These are phyloP conservation scores for Malus domestica DNA, from an alignment of 306 rosid genomes.

Conservation along the genomic window ASM211411v1 NC_041794.1:35511001-35511500, in stretches of 20 bases:
- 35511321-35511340: not conserved
- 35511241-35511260: slow-evolving; percentile 4
- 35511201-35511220: slow-evolving; percentile 92
- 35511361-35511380: not conserved
- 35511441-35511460: not conserved
- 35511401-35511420: not conserved
- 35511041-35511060: slow-evolving; percentile 92
- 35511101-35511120: slow-evolving; percentile 75
- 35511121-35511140: slow-evolving; percentile 91
- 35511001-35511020: slow-evolving; percentile 90
- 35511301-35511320: slow-evolving; percentile 6
- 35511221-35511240: slow-evolving; percentile 85
- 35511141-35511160: slow-evolving; percentile 81
- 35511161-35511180: slow-evolving; percentile 88
- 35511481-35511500: not conserved
- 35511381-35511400: not conserved
- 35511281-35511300: not conserved
- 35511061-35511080: slow-evolving; percentile 86
- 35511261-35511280: slow-evolving; percentile 12
- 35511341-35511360: not conserved
- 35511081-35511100: slow-evolving; percentile 82
- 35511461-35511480: not conserved
- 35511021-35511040: slow-evolving; percentile 81
- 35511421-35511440: not conserved
- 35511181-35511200: slow-evolving; percentile 96